Evolutionary conservation across 1,139 yeast species (phyloP), one percentile per base, ranked within the genome.

Genomic region (Yamadazyma pseudoaaseri): DNA sequence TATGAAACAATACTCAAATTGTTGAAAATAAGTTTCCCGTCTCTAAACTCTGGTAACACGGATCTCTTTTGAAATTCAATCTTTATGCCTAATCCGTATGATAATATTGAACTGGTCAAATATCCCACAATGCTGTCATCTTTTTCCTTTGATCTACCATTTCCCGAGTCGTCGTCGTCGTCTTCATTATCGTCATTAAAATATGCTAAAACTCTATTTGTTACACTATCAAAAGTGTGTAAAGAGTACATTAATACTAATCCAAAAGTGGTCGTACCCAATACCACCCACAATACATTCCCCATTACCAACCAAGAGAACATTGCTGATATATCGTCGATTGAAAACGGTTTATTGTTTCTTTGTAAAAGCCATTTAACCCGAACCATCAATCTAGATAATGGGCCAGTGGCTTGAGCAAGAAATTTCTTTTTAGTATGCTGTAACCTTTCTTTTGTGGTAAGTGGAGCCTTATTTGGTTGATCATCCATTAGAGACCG

Each of bases 221-320:
- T 48, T n/a, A 62, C 38, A 30, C 56, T 56, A 33, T 66, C 71
- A 37, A 62, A 57, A 15, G 68, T 59, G 38, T 67, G 62, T n/a
- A 76, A 51, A 0, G 74, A 68, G 44, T 76, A 70, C 56, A 79
- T 60, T 5, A 73, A 49, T 20, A 72, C 63, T 21, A 81, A 68
- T 2, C 77, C 78, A 49, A 79, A 79, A 0, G 85, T 79, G 1
- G 86, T 79, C 2, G 86, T 79, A 3, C 85, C 84, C 29, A 79
- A 51, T 0, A 78, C 54, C n/a, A 79, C 54, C 85, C 85, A 79
- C 14, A 76, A 48, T 5, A 74, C 51, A 45, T 74, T 73, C 3
- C 79, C 79, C 67, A 75, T 61, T 10, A 76, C 70, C 28, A 73
- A 43, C 76, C 79, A 73, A 2, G 79, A 76, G 28, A 76, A 72